Evolutionary conservation across 148 eudicot species (phyloP).

Genomic region (Gaultheria prostrata): DNA sequence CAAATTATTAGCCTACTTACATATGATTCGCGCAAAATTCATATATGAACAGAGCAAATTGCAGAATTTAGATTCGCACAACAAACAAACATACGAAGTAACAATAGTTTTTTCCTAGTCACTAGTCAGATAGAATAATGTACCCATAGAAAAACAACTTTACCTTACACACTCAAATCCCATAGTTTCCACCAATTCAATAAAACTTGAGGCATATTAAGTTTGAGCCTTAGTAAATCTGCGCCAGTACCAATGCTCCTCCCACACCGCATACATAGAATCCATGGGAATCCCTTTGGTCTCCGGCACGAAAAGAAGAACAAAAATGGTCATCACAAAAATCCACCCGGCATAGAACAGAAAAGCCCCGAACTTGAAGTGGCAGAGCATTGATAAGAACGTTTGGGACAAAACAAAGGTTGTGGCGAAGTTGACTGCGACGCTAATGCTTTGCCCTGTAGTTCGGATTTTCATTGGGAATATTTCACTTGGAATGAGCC

Average conservation of each 20-base stretch:
- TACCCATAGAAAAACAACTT: neutral
- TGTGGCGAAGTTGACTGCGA: slow-evolving; percentile 42
- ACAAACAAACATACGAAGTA: neutral
- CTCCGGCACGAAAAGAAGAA: slow-evolving; percentile 55
- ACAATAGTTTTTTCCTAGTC: neutral
- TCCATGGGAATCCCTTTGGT: slow-evolving; percentile 54
- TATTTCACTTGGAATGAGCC: slow-evolving; percentile 63
- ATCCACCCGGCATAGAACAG: slow-evolving; percentile 61
- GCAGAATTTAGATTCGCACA: neutral
- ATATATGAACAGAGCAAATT: neutral
- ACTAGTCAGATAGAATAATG: neutral
- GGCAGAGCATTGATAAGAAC: slow-evolving; percentile 54
- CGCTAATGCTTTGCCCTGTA: slow-evolving; percentile 50
- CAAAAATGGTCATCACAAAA: slow-evolving; percentile 44
- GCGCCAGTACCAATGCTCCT: slow-evolving; percentile 63
- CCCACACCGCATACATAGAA: slow-evolving; percentile 55
- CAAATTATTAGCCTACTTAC: too few relatives aligned
- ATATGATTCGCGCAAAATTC: neutral
- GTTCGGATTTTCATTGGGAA: slow-evolving; percentile 50
- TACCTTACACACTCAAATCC: neutral
- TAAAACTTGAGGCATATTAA: neutral
- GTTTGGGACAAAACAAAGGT: slow-evolving; percentile 62
- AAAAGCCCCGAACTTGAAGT: slow-evolving; percentile 54
- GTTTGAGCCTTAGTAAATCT: slow-evolving; percentile 40
- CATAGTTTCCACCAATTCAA: too few relatives aligned